A percentile compares a stretch with the other conserved stretches of the same genome.
Conservation (phyloP, 208 protist species). For the Polymyxa betae region DNA sequence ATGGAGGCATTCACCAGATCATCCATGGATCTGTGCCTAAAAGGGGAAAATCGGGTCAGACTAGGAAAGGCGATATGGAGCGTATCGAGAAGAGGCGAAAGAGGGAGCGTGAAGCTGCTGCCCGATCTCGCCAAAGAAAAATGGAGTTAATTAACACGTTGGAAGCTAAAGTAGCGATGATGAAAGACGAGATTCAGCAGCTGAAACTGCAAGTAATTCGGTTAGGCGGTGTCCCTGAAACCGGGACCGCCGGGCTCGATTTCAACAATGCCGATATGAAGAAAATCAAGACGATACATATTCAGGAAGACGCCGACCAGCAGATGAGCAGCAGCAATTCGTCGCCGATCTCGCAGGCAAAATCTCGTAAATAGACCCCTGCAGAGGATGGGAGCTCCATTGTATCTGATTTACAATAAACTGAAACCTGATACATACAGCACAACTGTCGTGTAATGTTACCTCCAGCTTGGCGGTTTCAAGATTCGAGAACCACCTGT, state of each 20-base stretch:
- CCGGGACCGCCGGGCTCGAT: not conserved
- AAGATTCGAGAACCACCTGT: no score
- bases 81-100: conserved; percentile 39
- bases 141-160: conserved; percentile 33
- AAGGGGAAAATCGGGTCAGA: not conserved
- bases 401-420: no score
- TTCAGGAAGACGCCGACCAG: not conserved
- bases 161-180: conserved; percentile 4
- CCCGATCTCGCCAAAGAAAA: conserved; percentile 29
- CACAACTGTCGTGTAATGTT: no score
- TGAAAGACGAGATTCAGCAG: conserved; percentile 42
- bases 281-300: not conserved
- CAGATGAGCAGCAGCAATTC: not conserved
- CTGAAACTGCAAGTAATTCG: conserved; percentile 18
- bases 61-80: conserved; percentile 36
- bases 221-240: not conserved
- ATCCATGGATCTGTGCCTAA: conserved; percentile 31
- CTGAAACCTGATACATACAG: no score
- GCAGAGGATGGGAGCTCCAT: no score
- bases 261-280: not conserved
- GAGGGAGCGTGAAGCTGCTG: conserved; percentile 23
- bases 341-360: not conserved
- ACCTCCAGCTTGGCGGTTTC: no score
- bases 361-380: no score
- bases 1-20: not conserved